Evolutionary conservation across 352 stramenopile species (phyloP).

Genomic region (Phytophthora rubi): DNA sequence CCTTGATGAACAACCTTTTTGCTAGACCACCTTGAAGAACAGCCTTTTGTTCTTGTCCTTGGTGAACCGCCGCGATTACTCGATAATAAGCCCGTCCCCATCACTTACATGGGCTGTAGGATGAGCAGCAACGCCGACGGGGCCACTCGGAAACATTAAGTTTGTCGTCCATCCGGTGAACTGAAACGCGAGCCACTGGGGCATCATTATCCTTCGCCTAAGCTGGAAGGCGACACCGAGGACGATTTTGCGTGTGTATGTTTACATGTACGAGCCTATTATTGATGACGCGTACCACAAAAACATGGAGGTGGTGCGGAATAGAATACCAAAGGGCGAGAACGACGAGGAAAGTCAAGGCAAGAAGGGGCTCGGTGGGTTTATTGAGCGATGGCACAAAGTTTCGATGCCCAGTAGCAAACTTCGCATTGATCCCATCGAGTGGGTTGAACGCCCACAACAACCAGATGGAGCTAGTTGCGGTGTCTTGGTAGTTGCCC

Average conservation of each 20-base stretch:
- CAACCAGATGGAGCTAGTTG: not conserved
- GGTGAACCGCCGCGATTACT: no score
- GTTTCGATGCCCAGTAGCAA: not conserved
- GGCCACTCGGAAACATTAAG: not conserved
- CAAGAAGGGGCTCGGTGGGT: not conserved
- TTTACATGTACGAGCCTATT: conserved; percentile 16
- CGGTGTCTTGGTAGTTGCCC: not conserved
- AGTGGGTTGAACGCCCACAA: not conserved
- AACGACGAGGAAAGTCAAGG: not conserved
- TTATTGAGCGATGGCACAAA: not conserved
- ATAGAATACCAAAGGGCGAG: not conserved
- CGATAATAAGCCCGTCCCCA: no score
- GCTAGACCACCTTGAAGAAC: no score
- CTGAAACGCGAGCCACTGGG: conserved; percentile 12
- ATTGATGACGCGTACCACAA: conserved; percentile 17
- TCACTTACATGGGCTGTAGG: not conserved
- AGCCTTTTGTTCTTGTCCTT: no score
- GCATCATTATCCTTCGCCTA: conserved; percentile 9
- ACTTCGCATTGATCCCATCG: not conserved
- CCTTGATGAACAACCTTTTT: no score
- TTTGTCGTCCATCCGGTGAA: conserved; percentile 6
- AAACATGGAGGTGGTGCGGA: not conserved
- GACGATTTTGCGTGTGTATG: not conserved
- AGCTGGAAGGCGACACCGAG: not conserved
- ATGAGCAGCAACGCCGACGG: conserved; percentile 3